These are phyloP conservation scores for Panicum virgatum DNA, from an alignment of 202 grass and related monocot genomes.

Conservation along the genomic window DNA sequence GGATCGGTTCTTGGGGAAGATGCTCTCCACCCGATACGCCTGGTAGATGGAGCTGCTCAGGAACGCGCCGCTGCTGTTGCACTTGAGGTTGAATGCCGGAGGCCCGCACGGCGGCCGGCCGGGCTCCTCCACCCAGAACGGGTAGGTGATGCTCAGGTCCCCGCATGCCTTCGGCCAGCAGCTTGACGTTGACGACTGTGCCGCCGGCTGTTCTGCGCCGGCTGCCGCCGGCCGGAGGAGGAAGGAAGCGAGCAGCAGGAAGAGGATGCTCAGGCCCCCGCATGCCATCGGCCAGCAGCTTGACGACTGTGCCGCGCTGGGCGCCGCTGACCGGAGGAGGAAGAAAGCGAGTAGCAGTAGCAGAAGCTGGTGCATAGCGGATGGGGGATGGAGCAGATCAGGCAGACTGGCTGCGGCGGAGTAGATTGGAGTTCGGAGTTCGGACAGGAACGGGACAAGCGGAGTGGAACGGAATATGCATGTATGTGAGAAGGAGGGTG, in stretches of 20 bases:
- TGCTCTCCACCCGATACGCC: background rate
- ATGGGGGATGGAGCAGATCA: background rate
- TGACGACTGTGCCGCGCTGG: too few relatives aligned
- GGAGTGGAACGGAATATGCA: too few relatives aligned
- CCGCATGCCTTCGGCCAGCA: slow-evolving; percentile 34
- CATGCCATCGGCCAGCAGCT: slow-evolving; percentile 22
- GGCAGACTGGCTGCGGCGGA: too few relatives aligned
- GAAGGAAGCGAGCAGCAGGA: background rate
- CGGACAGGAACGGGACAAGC: too few relatives aligned
- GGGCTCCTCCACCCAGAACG: slow-evolving; percentile 53
- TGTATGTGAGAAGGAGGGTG: too few relatives aligned
- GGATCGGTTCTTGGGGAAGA: background rate
- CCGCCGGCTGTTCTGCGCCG: background rate
- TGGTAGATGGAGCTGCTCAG: background rate
- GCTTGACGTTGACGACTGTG: too few relatives aligned
- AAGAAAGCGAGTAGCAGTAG: background rate
- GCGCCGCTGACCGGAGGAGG: too few relatives aligned
- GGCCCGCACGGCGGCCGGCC: slow-evolving; percentile 23
- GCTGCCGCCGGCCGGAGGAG: background rate
- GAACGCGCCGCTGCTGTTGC: background rate
- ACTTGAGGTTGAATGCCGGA: slow-evolving; percentile 37
- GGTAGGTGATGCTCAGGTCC: slow-evolving; percentile 27
- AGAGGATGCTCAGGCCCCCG: slow-evolving; percentile 31
- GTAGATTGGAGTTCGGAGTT: too few relatives aligned
- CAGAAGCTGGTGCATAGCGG: background rate